phyloP scores from a whole-genome alignment of 495 filamentous ascomycete species.

The Talaromyces proteolyticus region DNA sequence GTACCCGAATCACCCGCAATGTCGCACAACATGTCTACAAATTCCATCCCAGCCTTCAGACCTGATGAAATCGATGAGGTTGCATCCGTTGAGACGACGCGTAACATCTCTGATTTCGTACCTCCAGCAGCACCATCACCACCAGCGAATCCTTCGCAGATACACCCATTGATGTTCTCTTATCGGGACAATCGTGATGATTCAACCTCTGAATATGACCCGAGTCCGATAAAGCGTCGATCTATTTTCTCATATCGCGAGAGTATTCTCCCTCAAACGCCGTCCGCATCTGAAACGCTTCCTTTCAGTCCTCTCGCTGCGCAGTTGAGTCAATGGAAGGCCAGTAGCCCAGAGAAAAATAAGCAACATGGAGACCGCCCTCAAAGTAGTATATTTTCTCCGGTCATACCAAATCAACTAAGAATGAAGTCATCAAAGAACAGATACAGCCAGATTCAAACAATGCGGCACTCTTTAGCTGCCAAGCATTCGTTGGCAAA shows the following conservation, averaged over 20 bases:
- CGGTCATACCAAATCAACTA: conserved; percentile 10
- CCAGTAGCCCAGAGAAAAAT: conserved; percentile 43
- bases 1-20: neutral
- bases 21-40: neutral
- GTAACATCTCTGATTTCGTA: neutral
- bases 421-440: conserved; percentile 3
- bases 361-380: conserved; percentile 23
- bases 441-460: conserved; percentile 3
- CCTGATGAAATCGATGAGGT: conserved; percentile 14
- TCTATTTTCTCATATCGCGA: conserved; percentile 16
- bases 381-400: conserved; percentile 40
- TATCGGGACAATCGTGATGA: conserved; percentile 21
- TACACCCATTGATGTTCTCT: conserved; percentile 4
- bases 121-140: conserved; percentile 16
- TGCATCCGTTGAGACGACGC: conserved; percentile 5
- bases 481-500: conserved; percentile 12
- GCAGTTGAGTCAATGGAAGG: conserved; percentile 55
- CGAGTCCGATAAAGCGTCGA: conserved; percentile 16
- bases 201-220: conserved; percentile 52
- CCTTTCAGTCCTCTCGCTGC: conserved; percentile 58
- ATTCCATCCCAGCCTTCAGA: neutral
- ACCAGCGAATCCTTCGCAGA: conserved; percentile 1
- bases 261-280: conserved; percentile 7
- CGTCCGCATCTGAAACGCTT: conserved; percentile 15
- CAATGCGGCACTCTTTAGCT: conserved; percentile 5